These are phyloP conservation scores for Phytophthora brassicae DNA, from an alignment of 352 stramenopile species.

Conservation along the genomic window DNA sequence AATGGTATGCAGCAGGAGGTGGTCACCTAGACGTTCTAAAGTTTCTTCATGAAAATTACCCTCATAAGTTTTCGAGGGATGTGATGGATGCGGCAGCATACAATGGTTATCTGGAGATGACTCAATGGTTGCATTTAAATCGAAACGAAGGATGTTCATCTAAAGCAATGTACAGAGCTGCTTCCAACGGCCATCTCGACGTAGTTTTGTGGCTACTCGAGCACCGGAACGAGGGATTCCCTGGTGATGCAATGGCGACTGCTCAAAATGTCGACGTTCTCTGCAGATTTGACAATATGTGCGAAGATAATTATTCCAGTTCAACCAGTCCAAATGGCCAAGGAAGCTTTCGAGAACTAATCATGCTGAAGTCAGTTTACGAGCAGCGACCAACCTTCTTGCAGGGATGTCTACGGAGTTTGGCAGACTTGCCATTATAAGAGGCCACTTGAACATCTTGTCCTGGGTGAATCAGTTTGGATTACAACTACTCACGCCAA, in stretches of 20 bases:
- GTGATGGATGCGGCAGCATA: background rate
- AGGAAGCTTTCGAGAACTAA: background rate
- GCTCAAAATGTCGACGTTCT: background rate
- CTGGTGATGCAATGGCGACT: background rate
- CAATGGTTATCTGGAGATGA: background rate
- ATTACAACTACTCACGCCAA: background rate
- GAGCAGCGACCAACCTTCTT: background rate
- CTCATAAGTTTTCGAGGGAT: background rate
- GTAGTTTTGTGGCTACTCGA: background rate
- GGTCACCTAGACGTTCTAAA: background rate
- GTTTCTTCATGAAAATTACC: constrained; percentile 1
- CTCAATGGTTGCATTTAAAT: background rate
- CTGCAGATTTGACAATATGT: background rate
- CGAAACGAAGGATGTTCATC: background rate
- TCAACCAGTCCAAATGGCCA: background rate
- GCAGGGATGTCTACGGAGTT: background rate
- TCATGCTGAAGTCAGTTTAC: background rate
- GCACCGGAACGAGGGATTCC: background rate
- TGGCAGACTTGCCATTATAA: background rate
- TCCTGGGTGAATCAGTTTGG: constrained; percentile 2
- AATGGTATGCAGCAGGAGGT: background rate
- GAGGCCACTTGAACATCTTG: background rate
- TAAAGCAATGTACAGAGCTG: background rate
- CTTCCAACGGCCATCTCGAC: background rate
- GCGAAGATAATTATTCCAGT: background rate